These are phyloP conservation scores for Metschnikowia colocasiae DNA, from an alignment of 805 yeast genomes.

Conservation along the genomic window DNA sequence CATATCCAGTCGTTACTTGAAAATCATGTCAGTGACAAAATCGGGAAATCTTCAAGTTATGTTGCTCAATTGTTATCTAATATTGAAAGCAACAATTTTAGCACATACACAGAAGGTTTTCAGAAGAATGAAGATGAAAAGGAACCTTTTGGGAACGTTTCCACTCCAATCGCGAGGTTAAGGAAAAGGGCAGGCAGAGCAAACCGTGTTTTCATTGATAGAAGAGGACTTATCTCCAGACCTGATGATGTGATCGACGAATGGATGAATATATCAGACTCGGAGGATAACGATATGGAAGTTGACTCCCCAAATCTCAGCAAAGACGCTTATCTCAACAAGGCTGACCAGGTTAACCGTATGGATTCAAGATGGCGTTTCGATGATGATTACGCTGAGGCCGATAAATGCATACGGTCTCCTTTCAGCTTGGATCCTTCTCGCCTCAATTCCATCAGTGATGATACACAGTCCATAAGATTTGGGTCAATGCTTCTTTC, in stretches of 20 bases:
- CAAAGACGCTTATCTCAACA: conserved; percentile 45
- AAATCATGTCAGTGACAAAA: conserved; percentile 24
- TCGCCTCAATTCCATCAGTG: conserved; percentile 72
- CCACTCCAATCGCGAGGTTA: conserved; percentile 55
- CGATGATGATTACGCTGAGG: conserved; percentile 53
- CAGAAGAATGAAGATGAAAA: conserved; percentile 20
- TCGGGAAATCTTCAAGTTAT: conserved; percentile 27
- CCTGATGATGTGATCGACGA: conserved; percentile 37
- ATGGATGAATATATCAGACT: conserved; percentile 38
- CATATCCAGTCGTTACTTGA: conserved; percentile 41
- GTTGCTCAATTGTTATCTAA: conserved; percentile 38
- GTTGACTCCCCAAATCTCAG: conserved; percentile 7
- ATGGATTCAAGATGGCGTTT: conserved; percentile 63
- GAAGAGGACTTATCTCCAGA: conserved; percentile 51
- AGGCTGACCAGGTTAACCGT: conserved; percentile 44
- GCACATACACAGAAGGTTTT: conserved; percentile 39
- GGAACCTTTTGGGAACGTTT: conserved; percentile 28
- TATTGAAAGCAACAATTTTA: conserved; percentile 37
- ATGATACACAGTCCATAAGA: conserved; percentile 83
- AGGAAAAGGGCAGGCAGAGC: conserved; percentile 75
- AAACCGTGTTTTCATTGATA: conserved; percentile 69
- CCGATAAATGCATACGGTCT: conserved; percentile 32
- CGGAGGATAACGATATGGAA: conserved; percentile 19
- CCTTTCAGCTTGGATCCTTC: conserved; percentile 79
- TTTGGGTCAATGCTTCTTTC: conserved; percentile 89